A percentile compares a stretch with the other conserved stretches of the same genome.
phyloP scores from a whole-genome alignment of 2,329 filamentous ascomycete genomes.

The Phyllosticta capitalensis region DNA sequence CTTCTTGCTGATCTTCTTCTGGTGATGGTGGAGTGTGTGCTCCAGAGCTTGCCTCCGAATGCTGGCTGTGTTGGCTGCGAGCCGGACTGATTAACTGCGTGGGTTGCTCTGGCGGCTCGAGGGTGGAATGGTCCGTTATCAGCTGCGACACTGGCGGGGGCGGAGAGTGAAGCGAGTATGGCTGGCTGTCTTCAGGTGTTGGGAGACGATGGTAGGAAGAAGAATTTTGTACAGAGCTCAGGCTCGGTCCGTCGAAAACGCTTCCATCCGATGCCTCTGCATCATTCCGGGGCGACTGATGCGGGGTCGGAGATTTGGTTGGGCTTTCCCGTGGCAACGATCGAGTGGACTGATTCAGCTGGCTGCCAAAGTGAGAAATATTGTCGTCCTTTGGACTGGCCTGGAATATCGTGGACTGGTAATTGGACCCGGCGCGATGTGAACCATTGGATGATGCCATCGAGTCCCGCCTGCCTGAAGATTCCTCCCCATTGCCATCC shows the following conservation, averaged over 20 bases:
- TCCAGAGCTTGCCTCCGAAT: conserved; percentile 23
- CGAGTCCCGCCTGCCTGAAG: neutral
- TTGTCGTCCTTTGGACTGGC: conserved; percentile 29
- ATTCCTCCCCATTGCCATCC: conserved; percentile 18
- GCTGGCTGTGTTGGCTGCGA: conserved; percentile 10
- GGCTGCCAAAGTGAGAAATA: conserved; percentile 29
- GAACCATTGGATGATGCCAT: neutral
- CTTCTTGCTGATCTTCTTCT: neutral
- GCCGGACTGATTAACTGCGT: conserved; percentile 23
- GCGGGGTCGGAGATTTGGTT: neutral
- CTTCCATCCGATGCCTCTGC: conserved; percentile 14
- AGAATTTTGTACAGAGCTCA: conserved; percentile 11
- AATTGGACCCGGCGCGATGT: neutral
- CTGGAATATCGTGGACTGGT: conserved; percentile 24
- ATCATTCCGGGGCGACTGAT: neutral
- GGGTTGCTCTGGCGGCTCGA: conserved; percentile 7
- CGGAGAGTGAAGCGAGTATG: neutral
- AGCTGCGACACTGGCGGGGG: conserved; percentile 19
- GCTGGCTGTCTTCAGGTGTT: conserved; percentile 23
- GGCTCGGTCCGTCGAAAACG: conserved; percentile 18
- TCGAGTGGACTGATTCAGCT: conserved; percentile 22
- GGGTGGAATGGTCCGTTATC: conserved; percentile 11
- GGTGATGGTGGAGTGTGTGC: conserved; percentile 15
- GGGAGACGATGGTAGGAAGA: conserved; percentile 15
- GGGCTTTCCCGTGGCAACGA: neutral